Evolutionary conservation across 352 stramenopile genomes (phyloP).

Genomic region (Phytophthora parvispora): DNA sequence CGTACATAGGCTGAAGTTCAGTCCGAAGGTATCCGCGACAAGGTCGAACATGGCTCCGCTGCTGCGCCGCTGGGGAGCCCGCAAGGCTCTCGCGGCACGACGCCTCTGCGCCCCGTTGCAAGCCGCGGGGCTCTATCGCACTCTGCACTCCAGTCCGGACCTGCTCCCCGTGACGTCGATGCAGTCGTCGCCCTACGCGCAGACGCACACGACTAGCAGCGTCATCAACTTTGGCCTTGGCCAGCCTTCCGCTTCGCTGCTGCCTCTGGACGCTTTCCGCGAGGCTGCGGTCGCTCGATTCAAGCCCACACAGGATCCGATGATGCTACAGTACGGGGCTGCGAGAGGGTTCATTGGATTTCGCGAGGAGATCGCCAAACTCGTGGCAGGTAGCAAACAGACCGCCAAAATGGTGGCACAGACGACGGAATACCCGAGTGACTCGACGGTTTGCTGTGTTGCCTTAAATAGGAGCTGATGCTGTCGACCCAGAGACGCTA

Average conservation of each 20-base stretch:
- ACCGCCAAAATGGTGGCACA: conserved; percentile 5
- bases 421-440: conserved; percentile 3
- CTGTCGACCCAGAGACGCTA: conserved; percentile 58
- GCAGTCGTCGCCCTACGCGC: conserved; percentile 75
- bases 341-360: conserved; percentile 80
- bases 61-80: conserved; percentile 6
- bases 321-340: conserved; percentile 82
- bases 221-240: conserved; percentile 91
- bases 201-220: conserved; percentile 65
- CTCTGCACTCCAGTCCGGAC: neutral
- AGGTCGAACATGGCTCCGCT: conserved; percentile 16
- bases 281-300: conserved; percentile 61
- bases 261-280: conserved; percentile 77
- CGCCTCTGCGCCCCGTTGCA: conserved; percentile 2
- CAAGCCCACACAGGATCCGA: conserved; percentile 53
- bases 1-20: conserved; percentile 7
- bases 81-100: neutral
- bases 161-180: conserved; percentile 34
- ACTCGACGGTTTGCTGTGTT: neutral
- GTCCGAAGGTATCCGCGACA: conserved; percentile 3
- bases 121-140: conserved; percentile 1
- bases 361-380: conserved; percentile 65
- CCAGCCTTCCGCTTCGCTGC: conserved; percentile 79
- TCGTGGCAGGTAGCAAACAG: conserved; percentile 55
- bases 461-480: neutral